Percentiles rank a stretch among this genome's conserved stretches.
These are phyloP conservation scores for Fusarium nelsonii DNA, from an alignment of 2,329 filamentous ascomycete species.

Conservation along the genomic window DNA sequence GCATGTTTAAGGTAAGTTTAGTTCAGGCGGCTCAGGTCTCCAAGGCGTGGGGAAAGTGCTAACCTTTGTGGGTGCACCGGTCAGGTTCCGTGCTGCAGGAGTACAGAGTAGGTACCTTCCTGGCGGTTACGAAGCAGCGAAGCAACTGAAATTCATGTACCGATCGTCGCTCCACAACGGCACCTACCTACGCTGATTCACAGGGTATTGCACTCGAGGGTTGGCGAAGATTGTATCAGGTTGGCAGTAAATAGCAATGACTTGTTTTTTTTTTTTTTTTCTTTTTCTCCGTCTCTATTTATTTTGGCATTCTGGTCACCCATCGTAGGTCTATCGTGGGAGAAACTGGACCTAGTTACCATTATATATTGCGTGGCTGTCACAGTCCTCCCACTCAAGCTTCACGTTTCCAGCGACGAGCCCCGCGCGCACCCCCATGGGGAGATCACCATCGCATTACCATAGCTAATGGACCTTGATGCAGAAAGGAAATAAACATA, in stretches of 20 bases:
- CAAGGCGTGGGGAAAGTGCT: constrained; percentile 22
- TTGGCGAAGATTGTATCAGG: not conserved
- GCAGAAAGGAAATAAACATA: not conserved
- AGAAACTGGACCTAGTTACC: not conserved
- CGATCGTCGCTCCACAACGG: not conserved
- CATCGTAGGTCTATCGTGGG: not conserved
- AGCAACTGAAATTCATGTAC: constrained; percentile 5
- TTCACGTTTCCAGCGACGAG: constrained; percentile 6
- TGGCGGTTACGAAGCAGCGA: not conserved
- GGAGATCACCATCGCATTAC: constrained; percentile 10
- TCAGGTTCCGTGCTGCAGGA: constrained; percentile 29
- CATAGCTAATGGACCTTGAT: no score
- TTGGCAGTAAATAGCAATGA: not conserved
- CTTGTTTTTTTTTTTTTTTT: not conserved
- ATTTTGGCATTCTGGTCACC: not conserved
- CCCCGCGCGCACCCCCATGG: constrained; percentile 18
- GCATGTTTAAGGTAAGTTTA: constrained; percentile 30
- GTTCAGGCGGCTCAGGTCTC: not conserved
- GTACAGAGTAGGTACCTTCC: no score
- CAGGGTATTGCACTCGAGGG: not conserved
- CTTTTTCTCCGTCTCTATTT: not conserved
- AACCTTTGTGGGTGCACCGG: not conserved
- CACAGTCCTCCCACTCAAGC: not conserved
- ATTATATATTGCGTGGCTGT: not conserved
- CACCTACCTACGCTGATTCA: not conserved